These are phyloP conservation scores for Suillus hirtellus DNA, from an alignment of 768 basidiomycete species.

Conservation along the genomic window DNA sequence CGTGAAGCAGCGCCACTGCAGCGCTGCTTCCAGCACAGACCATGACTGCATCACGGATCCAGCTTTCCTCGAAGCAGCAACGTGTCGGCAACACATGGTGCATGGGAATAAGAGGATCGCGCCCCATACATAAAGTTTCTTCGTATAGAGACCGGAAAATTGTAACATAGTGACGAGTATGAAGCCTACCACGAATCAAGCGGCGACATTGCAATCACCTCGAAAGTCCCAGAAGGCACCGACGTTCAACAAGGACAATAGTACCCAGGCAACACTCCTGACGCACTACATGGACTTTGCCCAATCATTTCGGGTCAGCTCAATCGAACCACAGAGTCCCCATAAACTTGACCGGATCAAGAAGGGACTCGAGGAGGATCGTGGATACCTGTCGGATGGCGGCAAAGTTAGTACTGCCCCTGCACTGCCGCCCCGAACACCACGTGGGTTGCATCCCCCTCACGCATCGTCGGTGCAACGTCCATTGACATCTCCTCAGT, in stretches of 20 bases:
- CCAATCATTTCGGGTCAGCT: conserved; percentile 31
- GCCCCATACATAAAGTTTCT: conserved; percentile 6
- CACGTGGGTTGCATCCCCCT: conserved; percentile 12
- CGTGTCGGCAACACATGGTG: conserved; percentile 1
- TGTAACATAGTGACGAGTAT: background rate
- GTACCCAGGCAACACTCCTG: background rate
- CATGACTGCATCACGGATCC: background rate
- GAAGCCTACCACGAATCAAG: conserved; percentile 3
- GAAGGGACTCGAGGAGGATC: conserved; percentile 31
- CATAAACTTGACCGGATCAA: conserved; percentile 32
- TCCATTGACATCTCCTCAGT: conserved; percentile 2
- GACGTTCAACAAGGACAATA: background rate
- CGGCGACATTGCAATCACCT: conserved; percentile 11
- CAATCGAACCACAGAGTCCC: conserved; percentile 27
- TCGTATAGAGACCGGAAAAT: background rate
- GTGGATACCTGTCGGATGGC: conserved; percentile 32
- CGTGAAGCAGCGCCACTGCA: background rate
- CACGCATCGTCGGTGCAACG: background rate
- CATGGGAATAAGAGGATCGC: background rate
- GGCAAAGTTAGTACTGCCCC: conserved; percentile 29
- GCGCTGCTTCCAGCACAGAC: background rate
- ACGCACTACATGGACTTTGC: conserved; percentile 33
- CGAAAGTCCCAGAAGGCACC: background rate
- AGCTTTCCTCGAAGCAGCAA: conserved; percentile 5
- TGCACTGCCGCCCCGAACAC: conserved; percentile 18